Conservation (phyloP, 2,329 filamentous ascomycete genomes). For the Alternaria brassicicola region DNA sequence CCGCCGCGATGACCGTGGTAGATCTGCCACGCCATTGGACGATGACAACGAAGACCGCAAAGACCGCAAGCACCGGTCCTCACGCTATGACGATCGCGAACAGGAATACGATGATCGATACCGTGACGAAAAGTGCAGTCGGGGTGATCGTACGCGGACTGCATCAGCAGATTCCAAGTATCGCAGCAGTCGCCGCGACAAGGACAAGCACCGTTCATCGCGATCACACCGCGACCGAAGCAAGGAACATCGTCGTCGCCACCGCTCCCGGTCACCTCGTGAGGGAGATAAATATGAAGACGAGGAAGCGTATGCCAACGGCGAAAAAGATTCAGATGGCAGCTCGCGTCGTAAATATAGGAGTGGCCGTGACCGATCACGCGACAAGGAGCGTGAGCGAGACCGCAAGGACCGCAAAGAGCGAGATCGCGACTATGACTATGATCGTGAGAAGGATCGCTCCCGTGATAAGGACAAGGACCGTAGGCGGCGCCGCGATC, state of each 20-base stretch:
- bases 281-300: conserved; percentile 39
- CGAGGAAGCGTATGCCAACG: conserved; percentile 39
- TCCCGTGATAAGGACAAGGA: conserved; percentile 46
- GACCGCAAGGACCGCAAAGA: conserved; percentile 55
- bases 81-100: conserved; percentile 48
- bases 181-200: conserved; percentile 62
- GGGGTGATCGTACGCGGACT: conserved; percentile 65
- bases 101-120: conserved; percentile 45
- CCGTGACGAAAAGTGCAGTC: conserved; percentile 57
- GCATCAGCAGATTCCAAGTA: conserved; percentile 67
- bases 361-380: conserved; percentile 36
- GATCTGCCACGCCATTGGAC: conserved; percentile 56
- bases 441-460: conserved; percentile 43
- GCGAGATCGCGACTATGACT: conserved; percentile 55
- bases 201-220: conserved; percentile 53
- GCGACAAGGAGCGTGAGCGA: conserved; percentile 43
- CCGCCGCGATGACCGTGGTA: conserved; percentile 56
- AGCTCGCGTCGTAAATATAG: conserved; percentile 46
- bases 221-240: conserved; percentile 55
- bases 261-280: conserved; percentile 51
- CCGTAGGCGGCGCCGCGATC: conserved; percentile 60
- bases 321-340: conserved; percentile 35
- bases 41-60: conserved; percentile 46
- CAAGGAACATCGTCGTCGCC: conserved; percentile 52
- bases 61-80: conserved; percentile 55